Conservation (phyloP, 2,329 filamentous ascomycete species). For the Cladosporium sp. region DNA sequence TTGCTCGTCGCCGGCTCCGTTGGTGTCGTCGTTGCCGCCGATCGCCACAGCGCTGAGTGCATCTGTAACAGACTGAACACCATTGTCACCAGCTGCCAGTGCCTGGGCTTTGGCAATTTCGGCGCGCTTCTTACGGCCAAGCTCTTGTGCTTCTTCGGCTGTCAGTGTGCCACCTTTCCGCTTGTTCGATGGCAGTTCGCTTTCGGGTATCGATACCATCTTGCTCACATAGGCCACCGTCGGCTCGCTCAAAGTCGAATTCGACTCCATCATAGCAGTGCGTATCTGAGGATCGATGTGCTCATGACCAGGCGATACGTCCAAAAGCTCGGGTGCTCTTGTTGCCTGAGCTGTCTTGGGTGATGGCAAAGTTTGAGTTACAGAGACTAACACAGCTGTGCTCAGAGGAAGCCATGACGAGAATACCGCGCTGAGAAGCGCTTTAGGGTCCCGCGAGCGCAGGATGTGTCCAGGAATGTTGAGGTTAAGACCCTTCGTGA, state of each 20-base stretch:
- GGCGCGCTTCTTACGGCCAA: slow-evolving; percentile 82
- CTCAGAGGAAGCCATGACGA: slow-evolving; percentile 88
- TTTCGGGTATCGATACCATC: slow-evolving; percentile 93
- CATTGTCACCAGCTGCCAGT: slow-evolving; percentile 44
- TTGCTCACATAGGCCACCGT: slow-evolving; percentile 96
- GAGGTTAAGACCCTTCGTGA: slow-evolving; percentile 84
- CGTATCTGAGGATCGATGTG: slow-evolving; percentile 66
- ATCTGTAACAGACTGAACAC: slow-evolving; percentile 54
- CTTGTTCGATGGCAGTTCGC: slow-evolving; percentile 84
- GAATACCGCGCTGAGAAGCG: slow-evolving; percentile 82
- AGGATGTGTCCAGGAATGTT: slow-evolving; percentile 79
- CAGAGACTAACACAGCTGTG: slow-evolving; percentile 86
- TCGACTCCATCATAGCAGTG: slow-evolving; percentile 79
- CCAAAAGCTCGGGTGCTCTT: slow-evolving; percentile 73
- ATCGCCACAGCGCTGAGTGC: slow-evolving; percentile 60
- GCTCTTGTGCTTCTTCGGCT: slow-evolving; percentile 82
- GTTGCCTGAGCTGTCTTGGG: slow-evolving; percentile 74
- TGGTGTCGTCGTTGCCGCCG: slow-evolving; percentile 43
- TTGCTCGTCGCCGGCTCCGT: slow-evolving; percentile 53
- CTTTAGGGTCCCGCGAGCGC: slow-evolving; percentile 75
- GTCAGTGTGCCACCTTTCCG: slow-evolving; percentile 68
- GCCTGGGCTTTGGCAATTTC: slow-evolving; percentile 79
- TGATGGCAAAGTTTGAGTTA: slow-evolving; percentile 86
- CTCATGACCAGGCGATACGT: slow-evolving; percentile 71
- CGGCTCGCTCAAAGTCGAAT: slow-evolving; percentile 64